Evolutionary conservation across 441 rosid genomes (phyloP).

Genomic region (Populus hybrid): DNA sequence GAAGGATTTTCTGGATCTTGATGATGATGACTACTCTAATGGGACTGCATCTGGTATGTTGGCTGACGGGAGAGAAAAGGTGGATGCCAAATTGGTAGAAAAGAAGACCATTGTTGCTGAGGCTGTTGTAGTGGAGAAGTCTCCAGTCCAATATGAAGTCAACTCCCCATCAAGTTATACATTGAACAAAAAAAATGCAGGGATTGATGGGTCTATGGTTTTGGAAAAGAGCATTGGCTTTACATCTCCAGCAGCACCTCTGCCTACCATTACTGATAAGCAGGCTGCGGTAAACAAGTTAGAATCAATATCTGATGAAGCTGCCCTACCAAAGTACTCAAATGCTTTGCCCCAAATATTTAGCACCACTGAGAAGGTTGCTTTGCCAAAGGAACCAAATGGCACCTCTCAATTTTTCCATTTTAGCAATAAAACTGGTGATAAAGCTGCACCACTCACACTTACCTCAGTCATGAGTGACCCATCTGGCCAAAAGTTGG

Average conservation of each 20-base stretch:
- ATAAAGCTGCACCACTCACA: conserved; percentile 18
- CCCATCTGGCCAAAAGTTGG: conserved; percentile 24
- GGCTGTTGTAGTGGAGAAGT: conserved; percentile 27
- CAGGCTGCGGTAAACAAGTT: conserved; percentile 29
- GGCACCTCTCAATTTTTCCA: conserved; percentile 18
- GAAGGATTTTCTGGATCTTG: conserved; percentile 75
- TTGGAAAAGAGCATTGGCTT: conserved; percentile 32
- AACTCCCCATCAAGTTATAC: conserved; percentile 24
- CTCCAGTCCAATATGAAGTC: conserved; percentile 30
- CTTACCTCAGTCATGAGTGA: conserved; percentile 22
- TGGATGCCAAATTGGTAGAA: conserved; percentile 7
- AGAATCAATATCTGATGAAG: conserved; percentile 27
- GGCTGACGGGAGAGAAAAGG: conserved; percentile 15
- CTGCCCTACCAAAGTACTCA: conserved; percentile 18
- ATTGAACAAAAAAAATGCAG: conserved; percentile 31
- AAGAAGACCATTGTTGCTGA: conserved; percentile 33
- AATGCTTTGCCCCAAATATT: conserved; percentile 14
- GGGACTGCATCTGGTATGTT: conserved; percentile 28
- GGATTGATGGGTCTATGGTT: conserved; percentile 32
- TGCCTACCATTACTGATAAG: conserved; percentile 33
- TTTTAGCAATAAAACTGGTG: conserved; percentile 22
- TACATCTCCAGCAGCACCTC: conserved; percentile 25
- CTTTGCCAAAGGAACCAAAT: conserved; percentile 32
- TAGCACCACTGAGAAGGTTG: conserved; percentile 29
- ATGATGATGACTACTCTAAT: conserved; percentile 47